phyloP scores from a whole-genome alignment of 2,329 filamentous ascomycete species.

The Monosporascus sp. region DNA sequence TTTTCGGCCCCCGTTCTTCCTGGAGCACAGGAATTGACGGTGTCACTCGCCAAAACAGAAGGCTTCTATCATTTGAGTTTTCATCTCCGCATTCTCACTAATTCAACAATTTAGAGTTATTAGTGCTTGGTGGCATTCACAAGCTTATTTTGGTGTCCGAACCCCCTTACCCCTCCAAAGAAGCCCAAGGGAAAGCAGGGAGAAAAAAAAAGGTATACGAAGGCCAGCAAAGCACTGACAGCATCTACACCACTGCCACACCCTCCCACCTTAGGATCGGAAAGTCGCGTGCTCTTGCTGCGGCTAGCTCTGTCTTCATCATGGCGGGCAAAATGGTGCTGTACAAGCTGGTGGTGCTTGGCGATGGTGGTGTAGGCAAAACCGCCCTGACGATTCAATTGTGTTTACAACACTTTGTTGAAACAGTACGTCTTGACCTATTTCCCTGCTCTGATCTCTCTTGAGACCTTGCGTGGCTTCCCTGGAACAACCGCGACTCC shows the following conservation, averaged over 20 bases:
- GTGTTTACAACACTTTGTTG: conserved; percentile 96
- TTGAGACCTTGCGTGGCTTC: background rate
- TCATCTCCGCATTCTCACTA: background rate
- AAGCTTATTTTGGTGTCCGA: background rate
- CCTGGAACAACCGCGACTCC: background rate
- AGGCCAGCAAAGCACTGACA: background rate
- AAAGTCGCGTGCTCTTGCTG: conserved; percentile 19
- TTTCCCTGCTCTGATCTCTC: background rate
- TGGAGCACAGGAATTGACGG: background rate
- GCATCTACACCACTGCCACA: conserved; percentile 3
- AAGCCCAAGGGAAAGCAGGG: background rate
- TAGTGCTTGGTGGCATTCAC: background rate
- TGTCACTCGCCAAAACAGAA: no score
- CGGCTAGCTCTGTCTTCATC: conserved; percentile 27
- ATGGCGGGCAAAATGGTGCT: conserved; percentile 94
- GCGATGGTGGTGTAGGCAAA: conserved; percentile 91
- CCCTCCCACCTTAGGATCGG: conserved; percentile 2
- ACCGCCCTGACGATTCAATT: conserved; percentile 94
- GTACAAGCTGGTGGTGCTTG: conserved; percentile 93
- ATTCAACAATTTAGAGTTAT: background rate
- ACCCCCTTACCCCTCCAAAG: background rate
- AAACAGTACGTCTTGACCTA: conserved; percentile 59
- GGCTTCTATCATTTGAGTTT: background rate
- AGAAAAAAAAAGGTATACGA: background rate
- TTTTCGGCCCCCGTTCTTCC: background rate